Percentiles rank a stretch among this genome's conserved stretches.
phyloP scores from a whole-genome alignment of 345 rosid genomes.

The Syzygium grande region DNA sequence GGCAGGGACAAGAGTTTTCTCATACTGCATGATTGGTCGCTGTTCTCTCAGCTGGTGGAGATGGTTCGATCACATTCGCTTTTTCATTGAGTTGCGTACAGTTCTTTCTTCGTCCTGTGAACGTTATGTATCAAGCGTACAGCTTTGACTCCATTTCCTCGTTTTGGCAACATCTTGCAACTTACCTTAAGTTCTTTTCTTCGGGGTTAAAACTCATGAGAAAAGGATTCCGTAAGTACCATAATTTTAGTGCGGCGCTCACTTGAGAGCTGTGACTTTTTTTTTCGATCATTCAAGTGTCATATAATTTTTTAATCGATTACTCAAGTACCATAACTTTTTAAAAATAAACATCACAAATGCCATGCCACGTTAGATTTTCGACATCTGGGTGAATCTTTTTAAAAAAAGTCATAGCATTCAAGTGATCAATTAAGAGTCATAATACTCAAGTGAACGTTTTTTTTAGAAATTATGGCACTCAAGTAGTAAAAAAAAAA shows the following conservation, averaged over 20 bases:
- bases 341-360: background rate
- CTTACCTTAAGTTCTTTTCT: background rate
- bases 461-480: background rate
- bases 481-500: background rate
- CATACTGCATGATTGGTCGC: background rate
- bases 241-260: background rate
- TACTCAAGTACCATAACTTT: background rate
- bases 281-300: background rate
- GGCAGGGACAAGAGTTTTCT: background rate
- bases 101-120: background rate
- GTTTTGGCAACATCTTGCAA: background rate
- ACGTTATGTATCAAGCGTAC: background rate
- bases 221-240: background rate
- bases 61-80: background rate
- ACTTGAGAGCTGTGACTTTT: rapidly evolving
- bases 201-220: no score
- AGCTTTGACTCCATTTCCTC: background rate
- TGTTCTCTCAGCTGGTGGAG: background rate
- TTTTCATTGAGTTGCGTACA: background rate
- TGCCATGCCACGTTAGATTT: background rate
- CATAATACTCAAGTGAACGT: background rate
- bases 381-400: background rate
- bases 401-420: background rate
- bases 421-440: background rate
- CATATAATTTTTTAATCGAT: background rate